Conservation (phyloP, 768 basidiomycete species). For the Wakefieldia striispora region DNA sequence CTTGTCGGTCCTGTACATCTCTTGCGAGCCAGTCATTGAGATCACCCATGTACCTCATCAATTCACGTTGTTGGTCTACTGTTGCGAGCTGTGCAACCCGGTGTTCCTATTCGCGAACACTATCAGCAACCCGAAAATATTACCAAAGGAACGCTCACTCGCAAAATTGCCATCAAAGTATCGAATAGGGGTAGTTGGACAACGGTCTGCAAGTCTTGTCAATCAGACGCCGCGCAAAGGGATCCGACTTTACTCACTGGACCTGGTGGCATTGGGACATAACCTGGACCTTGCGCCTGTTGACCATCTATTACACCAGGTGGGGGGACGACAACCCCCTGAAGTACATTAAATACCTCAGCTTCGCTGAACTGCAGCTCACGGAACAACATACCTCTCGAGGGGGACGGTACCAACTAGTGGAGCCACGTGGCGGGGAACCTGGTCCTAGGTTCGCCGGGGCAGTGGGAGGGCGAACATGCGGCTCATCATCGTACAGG, state of each 20-base stretch:
- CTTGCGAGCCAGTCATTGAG: constrained; percentile 79
- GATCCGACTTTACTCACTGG: constrained; percentile 42
- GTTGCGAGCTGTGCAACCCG: constrained; percentile 70
- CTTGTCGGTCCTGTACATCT: constrained; percentile 77
- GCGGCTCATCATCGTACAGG: constrained; percentile 12
- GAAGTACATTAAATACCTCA: not conserved
- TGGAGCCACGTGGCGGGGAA: constrained; percentile 13
- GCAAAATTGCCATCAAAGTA: constrained; percentile 64
- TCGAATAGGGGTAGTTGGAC: constrained; percentile 68
- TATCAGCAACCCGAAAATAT: constrained; percentile 4
- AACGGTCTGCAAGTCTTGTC: constrained; percentile 42
- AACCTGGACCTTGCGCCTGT: constrained; percentile 30
- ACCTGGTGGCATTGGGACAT: constrained; percentile 48
- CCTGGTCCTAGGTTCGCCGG: constrained; percentile 19
- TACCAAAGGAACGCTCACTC: constrained; percentile 41
- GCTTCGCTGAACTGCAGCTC: not conserved
- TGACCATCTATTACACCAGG: constrained; percentile 22
- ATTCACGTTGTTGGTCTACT: constrained; percentile 74
- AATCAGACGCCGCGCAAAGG: not conserved
- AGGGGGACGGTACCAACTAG: constrained; percentile 25
- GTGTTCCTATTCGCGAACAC: constrained; percentile 55
- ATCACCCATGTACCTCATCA: constrained; percentile 75
- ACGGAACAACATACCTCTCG: constrained; percentile 16
- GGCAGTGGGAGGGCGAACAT: constrained; percentile 23
- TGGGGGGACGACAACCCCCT: constrained; percentile 25